phyloP scores from a whole-genome alignment of 768 basidiomycete genomes.

The Thelephora ganbajun region DNA sequence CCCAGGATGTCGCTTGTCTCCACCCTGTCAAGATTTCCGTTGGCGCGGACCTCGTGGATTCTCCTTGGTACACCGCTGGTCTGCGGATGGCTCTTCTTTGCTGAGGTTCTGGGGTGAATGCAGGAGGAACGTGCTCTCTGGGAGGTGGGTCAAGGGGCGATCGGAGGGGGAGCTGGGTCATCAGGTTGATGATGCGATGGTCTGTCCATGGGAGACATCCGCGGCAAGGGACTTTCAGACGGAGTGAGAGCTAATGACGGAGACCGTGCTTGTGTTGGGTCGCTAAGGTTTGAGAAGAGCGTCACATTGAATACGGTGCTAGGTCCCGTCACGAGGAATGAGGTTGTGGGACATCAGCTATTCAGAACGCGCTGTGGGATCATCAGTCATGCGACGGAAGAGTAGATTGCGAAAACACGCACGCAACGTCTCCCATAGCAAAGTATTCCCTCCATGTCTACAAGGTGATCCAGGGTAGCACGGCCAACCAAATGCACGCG shows the following conservation, averaged over 20 bases:
- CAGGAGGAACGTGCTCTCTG: not conserved
- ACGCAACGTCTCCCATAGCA: slow-evolving; percentile 73
- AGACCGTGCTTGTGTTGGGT: not conserved
- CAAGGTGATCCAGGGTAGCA: slow-evolving; percentile 73
- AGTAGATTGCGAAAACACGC: slow-evolving; percentile 16
- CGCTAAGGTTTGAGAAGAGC: not conserved
- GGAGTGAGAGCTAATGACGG: slow-evolving; percentile 19
- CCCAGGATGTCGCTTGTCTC: too few relatives aligned
- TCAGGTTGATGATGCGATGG: slow-evolving; percentile 4
- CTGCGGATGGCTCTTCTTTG: slow-evolving; percentile 6
- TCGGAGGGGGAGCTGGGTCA: slow-evolving; percentile 4
- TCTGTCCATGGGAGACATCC: slow-evolving; percentile 17
- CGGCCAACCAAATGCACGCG: slow-evolving; percentile 70
- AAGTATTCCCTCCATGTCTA: slow-evolving; percentile 89
- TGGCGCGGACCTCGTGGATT: too few relatives aligned
- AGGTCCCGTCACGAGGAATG: slow-evolving; percentile 1
- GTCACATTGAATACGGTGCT: slow-evolving; percentile 9
- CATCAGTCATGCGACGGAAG: slow-evolving; percentile 5
- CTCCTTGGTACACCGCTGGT: too few relatives aligned
- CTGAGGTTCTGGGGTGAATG: not conserved
- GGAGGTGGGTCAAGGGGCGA: slow-evolving; percentile 1
- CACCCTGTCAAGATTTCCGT: too few relatives aligned
- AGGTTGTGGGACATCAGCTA: slow-evolving; percentile 46
- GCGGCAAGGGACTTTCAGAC: slow-evolving; percentile 49
- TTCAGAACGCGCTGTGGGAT: slow-evolving; percentile 63